These are phyloP conservation scores for Setomelanomma holmii DNA, from an alignment of 2,329 filamentous ascomycete species.

Conservation along the genomic window DNA sequence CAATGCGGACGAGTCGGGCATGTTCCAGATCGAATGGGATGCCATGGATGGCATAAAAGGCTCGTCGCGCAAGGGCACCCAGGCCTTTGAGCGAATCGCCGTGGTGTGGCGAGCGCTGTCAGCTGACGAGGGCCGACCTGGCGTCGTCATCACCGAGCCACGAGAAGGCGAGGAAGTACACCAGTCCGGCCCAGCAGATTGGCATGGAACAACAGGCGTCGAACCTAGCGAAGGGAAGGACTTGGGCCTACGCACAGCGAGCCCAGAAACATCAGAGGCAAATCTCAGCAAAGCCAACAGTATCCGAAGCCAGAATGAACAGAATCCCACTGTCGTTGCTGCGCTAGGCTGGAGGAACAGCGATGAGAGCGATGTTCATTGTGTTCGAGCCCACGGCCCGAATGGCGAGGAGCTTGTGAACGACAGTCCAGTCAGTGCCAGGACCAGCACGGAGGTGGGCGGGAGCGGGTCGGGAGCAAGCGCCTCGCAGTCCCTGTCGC, in stretches of 20 bases:
- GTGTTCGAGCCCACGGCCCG: slow-evolving; percentile 49
- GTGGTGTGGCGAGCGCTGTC: slow-evolving; percentile 77
- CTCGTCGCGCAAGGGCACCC: slow-evolving; percentile 78
- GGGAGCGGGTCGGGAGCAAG: slow-evolving; percentile 19
- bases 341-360: slow-evolving; percentile 34
- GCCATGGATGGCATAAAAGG: slow-evolving; percentile 95
- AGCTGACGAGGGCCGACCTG: slow-evolving; percentile 36
- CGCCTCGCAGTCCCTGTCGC: slow-evolving; percentile 18
- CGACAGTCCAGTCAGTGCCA: slow-evolving; percentile 32
- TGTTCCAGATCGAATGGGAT: slow-evolving; percentile 76
- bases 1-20: slow-evolving; percentile 70
- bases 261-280: slow-evolving; percentile 63
- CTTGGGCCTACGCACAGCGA: slow-evolving; percentile 72
- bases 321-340: slow-evolving; percentile 32
- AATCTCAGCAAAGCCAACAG: slow-evolving; percentile 77
- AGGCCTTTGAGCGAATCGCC: slow-evolving; percentile 80
- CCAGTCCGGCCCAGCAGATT: slow-evolving; percentile 75
- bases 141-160: slow-evolving; percentile 68
- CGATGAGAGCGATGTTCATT: slow-evolving; percentile 47
- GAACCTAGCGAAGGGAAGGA: slow-evolving; percentile 63
- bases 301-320: slow-evolving; percentile 56
- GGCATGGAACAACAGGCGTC: slow-evolving; percentile 65
- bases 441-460: slow-evolving; percentile 19
- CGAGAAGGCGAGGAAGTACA: slow-evolving; percentile 71
- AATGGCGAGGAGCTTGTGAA: slow-evolving; percentile 41